Evolutionary conservation across 306 rosid genomes (phyloP).

Genomic region (Malus asiatica): DNA sequence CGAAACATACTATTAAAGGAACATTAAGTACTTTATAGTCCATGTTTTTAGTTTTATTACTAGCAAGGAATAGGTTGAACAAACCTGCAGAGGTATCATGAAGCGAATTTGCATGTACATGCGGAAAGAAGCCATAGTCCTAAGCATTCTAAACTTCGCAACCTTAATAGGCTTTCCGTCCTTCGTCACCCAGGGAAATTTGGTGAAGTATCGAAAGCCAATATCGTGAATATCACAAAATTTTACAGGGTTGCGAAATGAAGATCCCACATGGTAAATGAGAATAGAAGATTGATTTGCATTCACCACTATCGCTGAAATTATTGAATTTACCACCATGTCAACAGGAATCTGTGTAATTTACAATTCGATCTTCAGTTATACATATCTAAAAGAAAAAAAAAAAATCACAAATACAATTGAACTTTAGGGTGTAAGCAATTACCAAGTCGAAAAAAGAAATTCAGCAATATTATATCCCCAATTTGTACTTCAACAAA

Average conservation of each 20-base stretch:
- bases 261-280: conserved; percentile 36
- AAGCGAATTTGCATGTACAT: conserved; percentile 9
- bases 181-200: neutral
- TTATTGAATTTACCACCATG: conserved; percentile 31
- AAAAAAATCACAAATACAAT: too few species aligned
- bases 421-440: too few species aligned
- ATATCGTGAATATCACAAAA: neutral
- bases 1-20: too few species aligned
- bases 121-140: conserved; percentile 12
- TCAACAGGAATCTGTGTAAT: conserved; percentile 38
- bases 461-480: too few species aligned
- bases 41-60: too few species aligned
- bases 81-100: conserved; percentile 25
- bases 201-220: conserved; percentile 4
- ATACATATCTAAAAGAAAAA: too few species aligned
- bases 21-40: too few species aligned
- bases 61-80: neutral
- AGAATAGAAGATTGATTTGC: conserved; percentile 9
- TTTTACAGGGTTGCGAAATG: conserved; percentile 21
- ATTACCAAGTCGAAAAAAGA: too few species aligned
- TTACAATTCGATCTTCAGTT: neutral
- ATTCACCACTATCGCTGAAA: conserved; percentile 18
- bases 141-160: neutral
- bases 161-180: conserved; percentile 27
- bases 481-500: too few species aligned